phyloP scores from a whole-genome alignment of 129 eudicot species.

The Rutidosis leptorrhynchoides region DNA sequence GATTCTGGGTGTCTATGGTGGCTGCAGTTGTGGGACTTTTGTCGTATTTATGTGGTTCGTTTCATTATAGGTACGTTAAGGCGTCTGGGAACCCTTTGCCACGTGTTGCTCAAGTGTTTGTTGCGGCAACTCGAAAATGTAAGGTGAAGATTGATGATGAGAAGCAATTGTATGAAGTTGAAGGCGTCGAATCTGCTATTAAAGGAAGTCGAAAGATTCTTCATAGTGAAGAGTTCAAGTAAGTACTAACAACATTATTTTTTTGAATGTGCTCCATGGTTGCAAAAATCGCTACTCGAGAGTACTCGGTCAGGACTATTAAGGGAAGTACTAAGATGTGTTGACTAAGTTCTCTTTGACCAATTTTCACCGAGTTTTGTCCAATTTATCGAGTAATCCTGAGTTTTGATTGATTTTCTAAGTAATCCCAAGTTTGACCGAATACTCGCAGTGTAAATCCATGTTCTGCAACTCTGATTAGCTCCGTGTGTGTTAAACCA shows the following conservation, averaged over 20 bases:
- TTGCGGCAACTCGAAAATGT: slow-evolving; percentile 67
- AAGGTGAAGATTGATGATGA: slow-evolving; percentile 38
- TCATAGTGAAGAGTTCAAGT: slow-evolving; percentile 85
- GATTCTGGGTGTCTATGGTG: slow-evolving; percentile 77
- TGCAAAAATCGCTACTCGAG: no score
- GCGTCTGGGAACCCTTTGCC: slow-evolving; percentile 83
- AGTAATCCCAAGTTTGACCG: no score
- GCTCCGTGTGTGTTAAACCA: no score
- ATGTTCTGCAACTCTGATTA: no score
- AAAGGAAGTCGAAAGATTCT: slow-evolving; percentile 53
- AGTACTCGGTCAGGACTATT: no score
- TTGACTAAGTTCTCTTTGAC: no score
- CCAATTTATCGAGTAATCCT: no score
- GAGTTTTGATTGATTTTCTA: no score
- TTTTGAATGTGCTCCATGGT: background rate
- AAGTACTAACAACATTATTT: slow-evolving; percentile 19
- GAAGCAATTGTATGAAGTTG: slow-evolving; percentile 48
- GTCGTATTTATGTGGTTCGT: slow-evolving; percentile 61
- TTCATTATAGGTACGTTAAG: slow-evolving; percentile 74
- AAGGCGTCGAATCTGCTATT: slow-evolving; percentile 3
- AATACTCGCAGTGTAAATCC: no score
- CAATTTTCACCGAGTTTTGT: no score
- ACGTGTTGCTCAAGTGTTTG: slow-evolving; percentile 68
- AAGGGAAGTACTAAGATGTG: no score
- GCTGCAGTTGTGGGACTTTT: slow-evolving; percentile 61